Base-by-base conservation (phyloP, 2,329 filamentous ascomycete genomes). In the Meredithiella fracta region DNA sequence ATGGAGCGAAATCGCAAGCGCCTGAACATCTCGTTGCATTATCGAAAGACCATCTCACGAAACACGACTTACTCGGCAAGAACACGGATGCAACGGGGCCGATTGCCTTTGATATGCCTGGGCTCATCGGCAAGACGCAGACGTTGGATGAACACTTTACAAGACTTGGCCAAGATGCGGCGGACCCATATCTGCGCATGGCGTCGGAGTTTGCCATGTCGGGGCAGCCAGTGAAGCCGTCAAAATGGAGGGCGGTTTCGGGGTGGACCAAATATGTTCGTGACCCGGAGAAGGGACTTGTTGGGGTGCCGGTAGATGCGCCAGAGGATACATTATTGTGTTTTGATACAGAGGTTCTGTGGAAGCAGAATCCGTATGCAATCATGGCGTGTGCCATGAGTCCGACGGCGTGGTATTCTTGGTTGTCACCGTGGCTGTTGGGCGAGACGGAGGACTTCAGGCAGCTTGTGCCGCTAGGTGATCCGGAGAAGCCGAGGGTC, bases 281-380 rank as follows among this genome's bases (percentile, higher is more conserved):
- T 1, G 83, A 94, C 66, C 89, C 87, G 22, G 74, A 71, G 11
- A 76, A 75, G 15, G 34, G 47, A 17, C 47, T 52, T 26, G 25
- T 51, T n/a, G 40, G 42, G 9, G 85, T 92, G 65, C 67, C 74
- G 2, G 79, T 95, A 3, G 80, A 84, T 59, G 79, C 81, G 8
- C 92, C 94, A 0, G 75, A 91, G 59, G 90, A 92, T 65, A 71
- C 78, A 2, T 83, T 91, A 75, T 72, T 97, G 55, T 90, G 85
- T 38, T 98, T 98, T 63, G 92, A 98, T 68, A 94, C 90, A 1
- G 92, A 98, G 68, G 90, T 96, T 50, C 83, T 98, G 83, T 98
- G 84, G 78, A 94, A 94, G 66, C 81, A 92, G 65, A 91, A 83
- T 61, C 83, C 85, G 0, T 98, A 88, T 67, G 89, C 94, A 0